Evolutionary conservation across 371 early-diverging fungal genomes (phyloP).

Genomic region (Syncephalastrum contaminatum): DNA sequence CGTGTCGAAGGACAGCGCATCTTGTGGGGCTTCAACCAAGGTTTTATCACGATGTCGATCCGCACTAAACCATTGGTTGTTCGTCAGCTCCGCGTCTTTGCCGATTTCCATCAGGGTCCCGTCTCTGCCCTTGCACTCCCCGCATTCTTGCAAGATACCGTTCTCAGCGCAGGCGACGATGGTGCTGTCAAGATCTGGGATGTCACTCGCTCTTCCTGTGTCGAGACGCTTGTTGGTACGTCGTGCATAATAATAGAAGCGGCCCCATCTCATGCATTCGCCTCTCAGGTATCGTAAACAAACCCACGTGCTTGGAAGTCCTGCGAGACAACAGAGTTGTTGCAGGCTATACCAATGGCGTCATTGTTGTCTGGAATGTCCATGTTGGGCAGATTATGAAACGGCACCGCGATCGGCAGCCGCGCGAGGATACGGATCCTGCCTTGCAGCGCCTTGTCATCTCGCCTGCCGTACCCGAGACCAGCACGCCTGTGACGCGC

Average conservation of each 20-base stretch:
- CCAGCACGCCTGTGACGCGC: slow-evolving; percentile 15
- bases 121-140: slow-evolving; percentile 33
- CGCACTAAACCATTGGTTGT: slow-evolving; percentile 15
- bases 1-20: slow-evolving; percentile 44
- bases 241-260: background rate
- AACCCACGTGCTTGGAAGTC: slow-evolving; percentile 27
- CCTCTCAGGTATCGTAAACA: slow-evolving; percentile 10
- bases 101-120: slow-evolving; percentile 42
- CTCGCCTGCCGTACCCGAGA: slow-evolving; percentile 10
- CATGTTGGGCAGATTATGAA: slow-evolving; percentile 20
- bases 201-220: slow-evolving; percentile 22
- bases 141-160: slow-evolving; percentile 19
- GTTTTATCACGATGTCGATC: slow-evolving; percentile 39
- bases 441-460: slow-evolving; percentile 18
- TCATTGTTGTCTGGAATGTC: slow-evolving; percentile 36
- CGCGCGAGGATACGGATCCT: slow-evolving; percentile 6
- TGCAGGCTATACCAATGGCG: slow-evolving; percentile 44
- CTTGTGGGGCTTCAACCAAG: slow-evolving; percentile 44
- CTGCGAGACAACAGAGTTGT: slow-evolving; percentile 27
- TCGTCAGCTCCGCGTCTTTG: slow-evolving; percentile 33
- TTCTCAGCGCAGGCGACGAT: slow-evolving; percentile 46
- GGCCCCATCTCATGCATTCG: background rate
- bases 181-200: slow-evolving; percentile 45
- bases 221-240: slow-evolving; percentile 24
- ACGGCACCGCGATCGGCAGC: slow-evolving; percentile 10